These are phyloP conservation scores for Phytophthora litchii DNA, from an alignment of 352 stramenopile genomes.

Conservation along the genomic window DNA sequence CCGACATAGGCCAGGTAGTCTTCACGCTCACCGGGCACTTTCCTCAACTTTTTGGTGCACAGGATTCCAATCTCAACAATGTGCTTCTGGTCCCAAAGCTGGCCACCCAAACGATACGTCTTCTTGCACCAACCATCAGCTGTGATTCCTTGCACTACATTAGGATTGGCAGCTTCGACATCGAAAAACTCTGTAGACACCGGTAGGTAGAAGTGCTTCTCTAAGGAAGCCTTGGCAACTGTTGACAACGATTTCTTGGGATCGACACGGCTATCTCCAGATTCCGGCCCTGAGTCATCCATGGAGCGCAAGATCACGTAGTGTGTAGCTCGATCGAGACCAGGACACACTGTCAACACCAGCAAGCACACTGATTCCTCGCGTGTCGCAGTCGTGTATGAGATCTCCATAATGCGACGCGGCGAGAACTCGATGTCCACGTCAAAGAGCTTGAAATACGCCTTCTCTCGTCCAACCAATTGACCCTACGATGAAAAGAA, in stretches of 20 bases:
- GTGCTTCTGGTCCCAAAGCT: constrained; percentile 52
- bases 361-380: constrained; percentile 40
- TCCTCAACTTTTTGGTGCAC: constrained; percentile 36
- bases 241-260: constrained; percentile 31
- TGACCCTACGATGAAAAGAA: constrained; percentile 28
- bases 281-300: constrained; percentile 23
- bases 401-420: constrained; percentile 43
- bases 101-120: constrained; percentile 42
- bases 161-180: constrained; percentile 17
- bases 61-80: constrained; percentile 50
- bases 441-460: constrained; percentile 53
- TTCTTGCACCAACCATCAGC: constrained; percentile 43
- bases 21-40: constrained; percentile 25
- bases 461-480: constrained; percentile 36
- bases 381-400: constrained; percentile 39
- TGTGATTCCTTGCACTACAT: constrained; percentile 28
- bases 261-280: constrained; percentile 6
- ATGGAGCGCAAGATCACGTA: constrained; percentile 46
- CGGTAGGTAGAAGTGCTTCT: constrained; percentile 47
- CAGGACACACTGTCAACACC: constrained; percentile 46
- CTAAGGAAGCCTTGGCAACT: constrained; percentile 30
- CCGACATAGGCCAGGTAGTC: constrained; percentile 40
- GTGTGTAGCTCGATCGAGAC: constrained; percentile 44
- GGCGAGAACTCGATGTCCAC: constrained; percentile 47
- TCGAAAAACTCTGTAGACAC: constrained; percentile 34